These are phyloP conservation scores for Heterobasidion annosum DNA, from an alignment of 1,284 basidiomycete species.

Conservation along the genomic window DNA sequence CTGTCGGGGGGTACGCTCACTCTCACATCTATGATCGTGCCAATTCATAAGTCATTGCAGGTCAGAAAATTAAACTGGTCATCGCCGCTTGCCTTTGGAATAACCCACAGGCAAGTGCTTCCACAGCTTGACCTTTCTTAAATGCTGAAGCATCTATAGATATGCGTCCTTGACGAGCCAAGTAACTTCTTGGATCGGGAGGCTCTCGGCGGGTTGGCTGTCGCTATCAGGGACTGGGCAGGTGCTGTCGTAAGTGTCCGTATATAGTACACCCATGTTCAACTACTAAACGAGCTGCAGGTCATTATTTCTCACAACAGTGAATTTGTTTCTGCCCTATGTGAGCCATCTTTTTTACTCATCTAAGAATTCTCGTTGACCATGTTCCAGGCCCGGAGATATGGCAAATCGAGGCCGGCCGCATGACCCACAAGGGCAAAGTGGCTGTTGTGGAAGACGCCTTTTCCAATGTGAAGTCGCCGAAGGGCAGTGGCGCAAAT, in stretches of 20 bases:
- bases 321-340: conserved; percentile 85
- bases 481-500: conserved; percentile 61
- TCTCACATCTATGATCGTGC: background rate
- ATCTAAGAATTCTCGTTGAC: conserved; percentile 5
- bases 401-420: conserved; percentile 75
- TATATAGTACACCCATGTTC: conserved; percentile 8
- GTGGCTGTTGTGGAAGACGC: conserved; percentile 75
- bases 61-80: conserved; percentile 97
- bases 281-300: conserved; percentile 25
- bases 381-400: conserved; percentile 58
- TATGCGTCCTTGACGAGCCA: conserved; percentile 85
- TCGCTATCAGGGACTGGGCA: conserved; percentile 94
- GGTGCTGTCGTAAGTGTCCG: conserved; percentile 73
- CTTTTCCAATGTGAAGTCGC: conserved; percentile 50
- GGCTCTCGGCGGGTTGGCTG: conserved; percentile 86
- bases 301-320: conserved; percentile 96
- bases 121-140: background rate
- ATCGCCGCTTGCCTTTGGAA: conserved; percentile 95
- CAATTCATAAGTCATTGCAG: conserved; percentile 23
- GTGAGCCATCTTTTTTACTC: conserved; percentile 34
- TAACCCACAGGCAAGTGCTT: conserved; percentile 66
- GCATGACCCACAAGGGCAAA: conserved; percentile 85
- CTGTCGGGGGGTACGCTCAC: conserved; percentile 64
- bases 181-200: conserved; percentile 96
- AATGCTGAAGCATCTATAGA: conserved; percentile 23